Base-by-base conservation (phyloP, 2,329 filamentous ascomycete species). In the Ceratocystis cubensis region DNA sequence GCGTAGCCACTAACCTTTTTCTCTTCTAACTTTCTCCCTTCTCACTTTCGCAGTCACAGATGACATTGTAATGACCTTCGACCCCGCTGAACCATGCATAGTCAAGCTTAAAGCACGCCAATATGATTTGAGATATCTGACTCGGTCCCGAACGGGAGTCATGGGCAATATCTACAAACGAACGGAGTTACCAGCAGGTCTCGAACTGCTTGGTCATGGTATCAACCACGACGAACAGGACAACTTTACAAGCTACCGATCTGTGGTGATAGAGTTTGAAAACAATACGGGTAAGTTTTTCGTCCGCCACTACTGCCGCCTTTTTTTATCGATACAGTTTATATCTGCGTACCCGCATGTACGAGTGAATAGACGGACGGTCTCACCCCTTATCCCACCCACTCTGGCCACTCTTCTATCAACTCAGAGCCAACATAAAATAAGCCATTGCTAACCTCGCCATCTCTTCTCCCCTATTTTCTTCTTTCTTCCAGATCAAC, bases 201-300 rank as follows among this genome's bases (percentile, higher is more conserved):
- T 66, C 20, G 2, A 62, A 8, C 44, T 66, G 15, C n/a, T 66
- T n/a, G 61, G 61, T 33, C 30, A 57, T 22, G 65, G n/a, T 1
- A 63, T 66, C 57, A 62, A 63, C 15, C 65, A 61, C 2, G 65
- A 66, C 25, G 65, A 63, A 22, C 17, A 50, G 22, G 46, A 63
- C 5, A 15, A 30, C 1, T 63, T 57, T n/a, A 10, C 46, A 13
- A 63, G 59, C 10, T 66, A 62, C 48, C 41, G 50, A 30, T 22
- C 33, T 17, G n/a, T 66, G 30, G 33, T 25, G 7, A 10, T 66
- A 13, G 65, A 66, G 46, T 66, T 66, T 57, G 65, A 66, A 33
- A 66, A 25, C 30, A 28, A 56, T 45, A 20, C 17, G 28, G 63
- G 65, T 66, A 44, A 63, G 65, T 28, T 3, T 10, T 22, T 41